These are phyloP conservation scores for Solanum chaucha DNA, from an alignment of 257 asterid genomes.

Conservation along the genomic window DNA sequence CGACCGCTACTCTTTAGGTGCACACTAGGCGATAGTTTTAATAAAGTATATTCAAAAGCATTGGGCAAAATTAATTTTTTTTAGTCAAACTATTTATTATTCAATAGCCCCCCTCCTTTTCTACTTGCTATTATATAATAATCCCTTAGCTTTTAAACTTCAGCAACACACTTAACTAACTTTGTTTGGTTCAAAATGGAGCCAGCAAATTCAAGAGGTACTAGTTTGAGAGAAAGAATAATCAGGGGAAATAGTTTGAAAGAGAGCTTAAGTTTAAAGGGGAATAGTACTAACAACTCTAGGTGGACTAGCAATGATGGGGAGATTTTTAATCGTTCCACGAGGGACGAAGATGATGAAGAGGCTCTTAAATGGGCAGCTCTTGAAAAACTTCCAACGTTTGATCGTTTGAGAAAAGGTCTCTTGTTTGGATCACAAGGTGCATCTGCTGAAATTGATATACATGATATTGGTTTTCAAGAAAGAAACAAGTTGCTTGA, in stretches of 20 bases:
- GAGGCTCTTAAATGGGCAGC: not conserved
- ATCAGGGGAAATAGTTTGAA: not conserved
- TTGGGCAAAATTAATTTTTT: not conserved
- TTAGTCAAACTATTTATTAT: not conserved
- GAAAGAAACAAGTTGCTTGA: constrained; percentile 40
- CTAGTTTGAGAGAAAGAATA: not conserved
- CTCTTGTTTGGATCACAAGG: not conserved
- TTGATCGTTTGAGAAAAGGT: not conserved
- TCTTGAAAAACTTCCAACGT: not conserved
- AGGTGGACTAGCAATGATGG: not conserved
- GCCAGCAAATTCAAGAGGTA: not conserved
- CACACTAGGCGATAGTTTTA: not conserved
- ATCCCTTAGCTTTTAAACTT: not conserved
- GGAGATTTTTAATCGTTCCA: not conserved
- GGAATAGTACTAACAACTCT: not conserved
- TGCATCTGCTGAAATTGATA: not conserved
- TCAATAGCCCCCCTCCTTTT: not conserved
- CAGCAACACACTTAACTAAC: not conserved
- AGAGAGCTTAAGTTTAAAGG: not conserved
- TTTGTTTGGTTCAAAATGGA: not conserved
- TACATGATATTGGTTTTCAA: not conserved
- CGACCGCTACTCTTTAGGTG: not conserved
- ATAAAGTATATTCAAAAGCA: not conserved
- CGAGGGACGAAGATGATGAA: not conserved
- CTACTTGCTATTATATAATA: not conserved